These are phyloP conservation scores for Fusarium palustre DNA, from an alignment of 2,329 filamentous ascomycete species.

Conservation along the genomic window DNA sequence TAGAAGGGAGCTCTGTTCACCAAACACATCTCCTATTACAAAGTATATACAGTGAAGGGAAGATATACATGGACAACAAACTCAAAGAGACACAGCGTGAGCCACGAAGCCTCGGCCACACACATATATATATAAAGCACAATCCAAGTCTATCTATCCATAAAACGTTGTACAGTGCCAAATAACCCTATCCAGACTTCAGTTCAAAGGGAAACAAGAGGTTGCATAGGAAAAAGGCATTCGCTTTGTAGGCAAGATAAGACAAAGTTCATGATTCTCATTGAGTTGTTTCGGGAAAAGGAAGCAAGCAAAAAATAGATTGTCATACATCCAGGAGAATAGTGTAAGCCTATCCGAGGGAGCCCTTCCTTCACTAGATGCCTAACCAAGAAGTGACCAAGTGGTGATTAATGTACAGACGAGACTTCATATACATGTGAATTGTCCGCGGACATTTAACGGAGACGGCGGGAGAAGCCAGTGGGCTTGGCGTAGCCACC, in stretches of 20 bases:
- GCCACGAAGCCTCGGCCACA: conserved; percentile 14
- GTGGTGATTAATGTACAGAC: conserved; percentile 44
- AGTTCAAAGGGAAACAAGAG: conserved; percentile 20
- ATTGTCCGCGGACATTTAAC: conserved; percentile 44
- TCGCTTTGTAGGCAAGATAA: conserved; percentile 37
- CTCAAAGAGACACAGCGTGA: conserved; percentile 24
- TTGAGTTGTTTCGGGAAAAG: conserved; percentile 46
- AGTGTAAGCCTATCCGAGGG: conserved; percentile 32
- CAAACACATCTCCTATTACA: conserved; percentile 36
- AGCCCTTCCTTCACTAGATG: conserved; percentile 39
- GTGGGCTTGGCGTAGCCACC: conserved; percentile 51
- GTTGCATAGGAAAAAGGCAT: conserved; percentile 5
- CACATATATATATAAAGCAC: conserved; percentile 17
- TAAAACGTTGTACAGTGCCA: conserved; percentile 6
- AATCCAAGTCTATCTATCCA: conserved; percentile 42
- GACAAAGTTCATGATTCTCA: conserved; percentile 47
- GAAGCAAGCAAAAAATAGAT: conserved; percentile 34
- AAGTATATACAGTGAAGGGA: conserved; percentile 36
- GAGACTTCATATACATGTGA: conserved; percentile 35
- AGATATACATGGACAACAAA: conserved; percentile 35
- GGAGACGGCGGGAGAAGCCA: conserved; percentile 52
- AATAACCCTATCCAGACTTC: background rate
- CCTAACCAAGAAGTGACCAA: conserved; percentile 39
- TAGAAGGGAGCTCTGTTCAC: background rate
- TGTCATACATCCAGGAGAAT: conserved; percentile 47